Percentiles rank a stretch among this genome's conserved stretches.
These are phyloP conservation scores for Crepidotus variabilis DNA, from an alignment of 768 basidiomycete genomes.

Conservation along the genomic window DNA sequence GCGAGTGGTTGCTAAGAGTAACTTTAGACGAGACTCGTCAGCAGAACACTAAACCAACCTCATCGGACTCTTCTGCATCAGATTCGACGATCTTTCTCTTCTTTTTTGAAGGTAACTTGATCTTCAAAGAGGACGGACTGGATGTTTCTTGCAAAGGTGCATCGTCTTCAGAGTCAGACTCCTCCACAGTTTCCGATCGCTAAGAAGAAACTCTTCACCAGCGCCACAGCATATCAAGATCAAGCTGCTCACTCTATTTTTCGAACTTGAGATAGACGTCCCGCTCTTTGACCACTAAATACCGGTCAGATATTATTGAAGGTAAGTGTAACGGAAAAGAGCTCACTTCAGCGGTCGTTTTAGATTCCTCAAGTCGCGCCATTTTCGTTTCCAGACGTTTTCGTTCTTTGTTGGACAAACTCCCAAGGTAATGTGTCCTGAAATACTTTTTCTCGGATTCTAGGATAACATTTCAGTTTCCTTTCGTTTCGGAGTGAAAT, in stretches of 20 bases:
- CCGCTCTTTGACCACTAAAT: too few species aligned
- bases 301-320: too few species aligned
- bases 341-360: background rate
- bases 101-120: slow-evolving; percentile 5
- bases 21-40: background rate
- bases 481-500: slow-evolving; percentile 1
- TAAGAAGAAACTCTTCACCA: background rate
- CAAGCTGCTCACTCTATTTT: too few species aligned
- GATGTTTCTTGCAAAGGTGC: slow-evolving; percentile 3
- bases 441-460: slow-evolving; percentile 32
- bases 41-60: slow-evolving; percentile 3
- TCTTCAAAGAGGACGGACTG: slow-evolving; percentile 2
- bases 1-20: slow-evolving; percentile 7
- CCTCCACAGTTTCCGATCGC: background rate
- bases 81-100: slow-evolving; percentile 12
- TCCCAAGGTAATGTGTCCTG: background rate
- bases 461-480: background rate
- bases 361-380: slow-evolving; percentile 10
- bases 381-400: slow-evolving; percentile 7
- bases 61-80: slow-evolving; percentile 8
- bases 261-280: too few species aligned
- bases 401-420: slow-evolving; percentile 18
- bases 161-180: slow-evolving; percentile 12
- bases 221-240: background rate
- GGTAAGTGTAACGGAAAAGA: too few species aligned